Base-by-base conservation (phyloP, 2,329 filamentous ascomycete species). In the Sclerotinia spermophila region DNA sequence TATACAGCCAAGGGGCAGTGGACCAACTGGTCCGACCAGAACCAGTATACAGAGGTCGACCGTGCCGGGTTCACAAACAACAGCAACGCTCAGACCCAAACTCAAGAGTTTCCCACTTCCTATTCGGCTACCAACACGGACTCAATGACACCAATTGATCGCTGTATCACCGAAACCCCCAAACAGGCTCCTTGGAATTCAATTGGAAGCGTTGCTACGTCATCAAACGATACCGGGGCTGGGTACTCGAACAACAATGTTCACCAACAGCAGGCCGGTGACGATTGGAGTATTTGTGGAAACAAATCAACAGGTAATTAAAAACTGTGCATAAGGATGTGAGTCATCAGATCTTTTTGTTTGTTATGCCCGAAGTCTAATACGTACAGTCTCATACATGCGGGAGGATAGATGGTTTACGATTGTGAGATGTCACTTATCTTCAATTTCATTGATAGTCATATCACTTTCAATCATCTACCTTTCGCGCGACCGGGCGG, bases 221-320 rank as follows among this genome's bases (percentile, higher is more conserved):
- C 38, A 35, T 69, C 19, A 15, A 27, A 40, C 27, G 15, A 35
- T 21, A 15, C 21, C 5, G 45, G 24, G 3, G 19, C 38, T 11
- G 6, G 11, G 8, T 27, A 24, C 7, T 27, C 30, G 38, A 11
- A 13, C 21, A 48, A n/a, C 1, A 4, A 27, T 61, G 45, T 10
- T 19, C 35, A 33, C 4, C 59, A 56, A 8, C 33, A 62, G n/a
- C 45, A 55, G 8, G 11, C 30, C 24, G 21, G 13, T 33, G 67
- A 64, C 2, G 45, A 64, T 35, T 69, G 67, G 67, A 69, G 67
- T 55, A 17, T 44, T 11, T 56, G 45, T 15, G 67, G 35, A 15
- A 69, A 69, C 11, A 19, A 24, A 13, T 69, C 67, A 44, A 64
- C 38, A 30, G 11, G 8, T 42, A 53, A 21, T 35, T 2, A 35